Evolutionary conservation across 1,139 yeast genomes (phyloP).

Genomic region (Hansenula lynferdii): DNA sequence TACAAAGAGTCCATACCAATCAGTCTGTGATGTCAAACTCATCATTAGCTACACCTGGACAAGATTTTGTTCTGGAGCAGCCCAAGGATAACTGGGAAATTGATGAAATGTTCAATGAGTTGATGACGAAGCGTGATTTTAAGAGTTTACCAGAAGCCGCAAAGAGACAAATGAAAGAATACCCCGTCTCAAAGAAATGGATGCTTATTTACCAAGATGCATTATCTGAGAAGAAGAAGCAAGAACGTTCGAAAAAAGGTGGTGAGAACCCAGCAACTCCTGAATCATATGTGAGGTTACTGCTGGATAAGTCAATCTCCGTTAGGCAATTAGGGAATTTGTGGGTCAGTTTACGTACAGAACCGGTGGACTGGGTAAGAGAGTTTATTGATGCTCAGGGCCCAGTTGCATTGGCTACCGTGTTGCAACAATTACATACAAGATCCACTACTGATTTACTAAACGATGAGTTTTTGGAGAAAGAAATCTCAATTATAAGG

Average conservation of each 20-base stretch:
- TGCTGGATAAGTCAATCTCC: slow-evolving; percentile 67
- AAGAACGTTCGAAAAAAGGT: slow-evolving; percentile 34
- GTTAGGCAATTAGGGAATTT: slow-evolving; percentile 73
- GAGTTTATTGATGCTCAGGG: slow-evolving; percentile 83
- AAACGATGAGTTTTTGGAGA: slow-evolving; percentile 38
- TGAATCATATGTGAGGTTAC: slow-evolving; percentile 69
- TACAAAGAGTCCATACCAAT: slow-evolving; percentile 19
- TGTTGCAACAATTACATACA: slow-evolving; percentile 38
- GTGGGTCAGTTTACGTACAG: slow-evolving; percentile 90
- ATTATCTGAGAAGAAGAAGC: slow-evolving; percentile 65
- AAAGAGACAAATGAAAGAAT: slow-evolving; percentile 71
- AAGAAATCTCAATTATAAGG: slow-evolving; percentile 54
- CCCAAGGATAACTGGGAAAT: slow-evolving; percentile 58
- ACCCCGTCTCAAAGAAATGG: slow-evolving; percentile 82
- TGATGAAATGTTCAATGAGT: slow-evolving; percentile 59
- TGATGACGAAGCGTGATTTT: slow-evolving; percentile 81
- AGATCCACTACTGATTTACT: slow-evolving; percentile 24
- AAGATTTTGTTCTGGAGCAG: slow-evolving; percentile 41
- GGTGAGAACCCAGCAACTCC: slow-evolving; percentile 41
- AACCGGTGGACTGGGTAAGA: slow-evolving; percentile 88
- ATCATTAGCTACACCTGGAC: slow-evolving; percentile 1
- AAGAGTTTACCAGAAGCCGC: slow-evolving; percentile 75
- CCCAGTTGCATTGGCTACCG: slow-evolving; percentile 72
- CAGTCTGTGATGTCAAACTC: slow-evolving; percentile 9
- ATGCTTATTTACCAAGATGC: slow-evolving; percentile 87